phyloP scores from a whole-genome alignment of 805 yeast genomes.

The Blastobotrys chiropterorum region DNA sequence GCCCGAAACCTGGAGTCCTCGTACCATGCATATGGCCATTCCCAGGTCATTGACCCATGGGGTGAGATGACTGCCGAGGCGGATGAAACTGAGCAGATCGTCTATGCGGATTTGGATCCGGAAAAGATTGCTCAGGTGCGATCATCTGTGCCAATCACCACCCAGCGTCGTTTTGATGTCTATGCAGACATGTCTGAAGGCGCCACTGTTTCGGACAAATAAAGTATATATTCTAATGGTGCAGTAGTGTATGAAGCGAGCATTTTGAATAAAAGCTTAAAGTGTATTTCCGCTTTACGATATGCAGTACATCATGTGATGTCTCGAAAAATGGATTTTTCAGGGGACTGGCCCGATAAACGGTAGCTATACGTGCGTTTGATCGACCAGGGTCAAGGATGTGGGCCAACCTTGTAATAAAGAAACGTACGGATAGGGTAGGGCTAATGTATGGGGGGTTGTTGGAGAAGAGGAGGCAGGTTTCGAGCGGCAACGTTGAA shows the following conservation, averaged over 20 bases:
- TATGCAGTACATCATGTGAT: not conserved
- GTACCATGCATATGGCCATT: conserved; percentile 78
- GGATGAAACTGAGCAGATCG: conserved; percentile 69
- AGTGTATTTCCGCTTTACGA: not conserved
- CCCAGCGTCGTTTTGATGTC: conserved; percentile 68
- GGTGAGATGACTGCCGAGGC: conserved; percentile 74
- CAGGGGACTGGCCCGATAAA: not conserved
- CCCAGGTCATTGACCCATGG: conserved; percentile 84
- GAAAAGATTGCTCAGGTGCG: conserved; percentile 52
- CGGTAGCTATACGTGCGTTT: not conserved
- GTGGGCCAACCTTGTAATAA: not conserved
- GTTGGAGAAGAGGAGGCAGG: not conserved
- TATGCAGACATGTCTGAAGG: conserved; percentile 38
- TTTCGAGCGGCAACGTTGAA: not conserved
- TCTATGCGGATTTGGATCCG: conserved; percentile 69
- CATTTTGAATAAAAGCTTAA: not conserved
- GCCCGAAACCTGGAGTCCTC: conserved; percentile 84
- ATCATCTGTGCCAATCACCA: conserved; percentile 58
- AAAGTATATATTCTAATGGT: not conserved
- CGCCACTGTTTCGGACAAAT: conserved; percentile 21
- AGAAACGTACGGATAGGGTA: not conserved
- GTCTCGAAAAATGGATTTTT: too few relatives aligned
- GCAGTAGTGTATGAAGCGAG: not conserved
- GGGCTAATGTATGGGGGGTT: not conserved
- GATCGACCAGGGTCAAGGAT: not conserved